Conservation (phyloP, 768 basidiomycete genomes). For the Coprinopsis marcescibilis region DNA sequence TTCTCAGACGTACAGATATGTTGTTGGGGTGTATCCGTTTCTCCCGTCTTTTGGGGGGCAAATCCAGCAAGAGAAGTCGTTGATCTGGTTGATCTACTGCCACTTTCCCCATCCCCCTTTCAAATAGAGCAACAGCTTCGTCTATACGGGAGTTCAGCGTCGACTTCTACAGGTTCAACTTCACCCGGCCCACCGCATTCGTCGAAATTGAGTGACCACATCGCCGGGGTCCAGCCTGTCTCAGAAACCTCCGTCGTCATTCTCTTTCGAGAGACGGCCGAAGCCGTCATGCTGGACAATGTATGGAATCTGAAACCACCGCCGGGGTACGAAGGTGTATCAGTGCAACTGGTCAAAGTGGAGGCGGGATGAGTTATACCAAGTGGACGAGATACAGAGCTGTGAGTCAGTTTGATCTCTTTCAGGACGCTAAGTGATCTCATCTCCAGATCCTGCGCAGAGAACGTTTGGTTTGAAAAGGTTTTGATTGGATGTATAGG, state of each 20-base stretch:
- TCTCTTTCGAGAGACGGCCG: neutral
- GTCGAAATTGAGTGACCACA: neutral
- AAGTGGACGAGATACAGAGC: neutral
- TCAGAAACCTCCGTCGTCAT: neutral
- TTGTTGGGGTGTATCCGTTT: too few relatives aligned
- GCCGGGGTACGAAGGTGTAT: neutral
- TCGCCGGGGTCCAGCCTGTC: neutral
- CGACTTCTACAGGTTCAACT: neutral
- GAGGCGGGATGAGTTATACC: neutral
- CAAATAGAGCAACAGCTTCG: too few relatives aligned
- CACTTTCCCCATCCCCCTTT: neutral
- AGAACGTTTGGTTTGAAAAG: too few relatives aligned
- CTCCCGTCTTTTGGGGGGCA: too few relatives aligned
- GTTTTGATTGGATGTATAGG: too few relatives aligned
- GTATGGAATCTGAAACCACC: neutral
- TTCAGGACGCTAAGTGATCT: too few relatives aligned
- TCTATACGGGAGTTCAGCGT: too few relatives aligned
- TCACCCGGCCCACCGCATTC: neutral
- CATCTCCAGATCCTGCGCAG: too few relatives aligned
- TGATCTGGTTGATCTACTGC: neutral
- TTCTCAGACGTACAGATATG: too few relatives aligned
- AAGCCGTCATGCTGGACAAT: slow-evolving; percentile 1
- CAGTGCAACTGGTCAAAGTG: neutral
- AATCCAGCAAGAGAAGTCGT: too few relatives aligned
- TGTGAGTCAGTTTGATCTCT: too few relatives aligned